A percentile compares a stretch with the other conserved stretches of the same genome.
Evolutionary conservation across 106 monocot species (phyloP).

Genomic region (Phalaenopsis equestris): DNA sequence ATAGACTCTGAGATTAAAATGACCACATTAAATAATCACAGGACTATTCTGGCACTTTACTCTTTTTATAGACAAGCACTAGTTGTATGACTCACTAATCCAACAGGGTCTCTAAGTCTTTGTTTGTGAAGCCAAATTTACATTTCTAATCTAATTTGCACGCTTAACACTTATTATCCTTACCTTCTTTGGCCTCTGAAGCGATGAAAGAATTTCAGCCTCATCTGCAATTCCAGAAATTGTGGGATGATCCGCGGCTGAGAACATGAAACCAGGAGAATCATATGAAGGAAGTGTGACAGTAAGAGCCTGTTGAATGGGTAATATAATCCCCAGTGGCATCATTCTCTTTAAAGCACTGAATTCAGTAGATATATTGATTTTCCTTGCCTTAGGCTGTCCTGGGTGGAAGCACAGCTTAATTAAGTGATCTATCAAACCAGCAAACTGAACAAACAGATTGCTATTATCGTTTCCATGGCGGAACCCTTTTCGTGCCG

Average conservation of each 20-base stretch:
- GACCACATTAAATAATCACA: too few relatives aligned
- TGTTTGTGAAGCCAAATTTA: background rate
- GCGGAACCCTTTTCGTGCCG: slow-evolving; percentile 65
- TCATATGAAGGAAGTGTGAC: slow-evolving; percentile 66
- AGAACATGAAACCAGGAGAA: slow-evolving; percentile 46
- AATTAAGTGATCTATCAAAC: slow-evolving; percentile 81
- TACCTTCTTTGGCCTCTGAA: slow-evolving; percentile 97
- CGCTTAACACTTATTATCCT: background rate
- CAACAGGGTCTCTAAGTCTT: background rate
- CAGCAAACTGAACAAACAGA: slow-evolving; percentile 78
- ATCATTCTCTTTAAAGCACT: slow-evolving; percentile 97
- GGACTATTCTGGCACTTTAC: too few relatives aligned
- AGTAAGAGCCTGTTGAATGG: slow-evolving; percentile 83
- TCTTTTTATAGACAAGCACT: background rate
- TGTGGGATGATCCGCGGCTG: slow-evolving; percentile 50
- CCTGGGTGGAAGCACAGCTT: slow-evolving; percentile 90
- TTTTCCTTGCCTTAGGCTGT: slow-evolving; percentile 61
- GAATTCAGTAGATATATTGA: slow-evolving; percentile 91
- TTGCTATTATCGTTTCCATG: slow-evolving; percentile 42
- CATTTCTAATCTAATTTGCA: too few relatives aligned
- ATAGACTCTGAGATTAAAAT: too few relatives aligned
- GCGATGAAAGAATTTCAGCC: slow-evolving; percentile 95
- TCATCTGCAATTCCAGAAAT: slow-evolving; percentile 95
- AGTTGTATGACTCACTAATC: background rate
- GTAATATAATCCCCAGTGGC: slow-evolving; percentile 93